Evolutionary conservation across 345 rosid species (phyloP).

Genomic region (Corchorus olitorius): DNA sequence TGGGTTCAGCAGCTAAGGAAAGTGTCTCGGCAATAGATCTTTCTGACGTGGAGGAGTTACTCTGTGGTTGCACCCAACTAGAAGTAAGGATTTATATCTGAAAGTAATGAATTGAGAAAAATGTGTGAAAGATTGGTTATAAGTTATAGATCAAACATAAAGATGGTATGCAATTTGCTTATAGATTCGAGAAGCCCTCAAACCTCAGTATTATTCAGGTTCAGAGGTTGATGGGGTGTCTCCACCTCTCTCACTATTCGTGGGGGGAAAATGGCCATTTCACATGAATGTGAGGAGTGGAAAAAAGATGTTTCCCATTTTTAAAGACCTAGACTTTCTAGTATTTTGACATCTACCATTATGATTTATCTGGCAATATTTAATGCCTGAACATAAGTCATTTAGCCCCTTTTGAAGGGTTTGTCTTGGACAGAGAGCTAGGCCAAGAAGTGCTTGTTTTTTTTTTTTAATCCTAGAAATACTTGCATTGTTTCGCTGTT

Average conservation of each 20-base stretch:
- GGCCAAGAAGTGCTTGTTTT: no score
- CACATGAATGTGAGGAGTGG: no score
- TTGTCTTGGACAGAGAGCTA: no score
- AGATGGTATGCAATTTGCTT: no score
- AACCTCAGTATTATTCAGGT: background rate
- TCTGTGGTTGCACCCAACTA: constrained; percentile 66
- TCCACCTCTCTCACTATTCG: no score
- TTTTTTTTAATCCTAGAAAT: no score
- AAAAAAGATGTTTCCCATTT: background rate
- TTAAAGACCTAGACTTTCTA: no score
- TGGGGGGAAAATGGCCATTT: no score
- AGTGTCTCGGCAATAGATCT: constrained; percentile 60
- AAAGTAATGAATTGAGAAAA: constrained; percentile 3
- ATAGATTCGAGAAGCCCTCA: no score
- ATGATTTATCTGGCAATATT: background rate
- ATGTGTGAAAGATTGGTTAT: background rate
- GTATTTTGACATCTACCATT: background rate
- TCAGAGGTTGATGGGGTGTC: background rate
- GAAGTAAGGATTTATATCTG: constrained; percentile 62
- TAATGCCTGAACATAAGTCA: no score
- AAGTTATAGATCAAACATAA: background rate
- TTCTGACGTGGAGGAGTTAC: constrained; percentile 70
- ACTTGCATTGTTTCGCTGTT: no score
- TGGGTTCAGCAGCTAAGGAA: constrained; percentile 82
- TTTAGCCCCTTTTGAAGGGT: no score